These are phyloP conservation scores for Porphyrellus cyaneotinctus DNA, from an alignment of 768 basidiomycete genomes.

Conservation along the genomic window DNA sequence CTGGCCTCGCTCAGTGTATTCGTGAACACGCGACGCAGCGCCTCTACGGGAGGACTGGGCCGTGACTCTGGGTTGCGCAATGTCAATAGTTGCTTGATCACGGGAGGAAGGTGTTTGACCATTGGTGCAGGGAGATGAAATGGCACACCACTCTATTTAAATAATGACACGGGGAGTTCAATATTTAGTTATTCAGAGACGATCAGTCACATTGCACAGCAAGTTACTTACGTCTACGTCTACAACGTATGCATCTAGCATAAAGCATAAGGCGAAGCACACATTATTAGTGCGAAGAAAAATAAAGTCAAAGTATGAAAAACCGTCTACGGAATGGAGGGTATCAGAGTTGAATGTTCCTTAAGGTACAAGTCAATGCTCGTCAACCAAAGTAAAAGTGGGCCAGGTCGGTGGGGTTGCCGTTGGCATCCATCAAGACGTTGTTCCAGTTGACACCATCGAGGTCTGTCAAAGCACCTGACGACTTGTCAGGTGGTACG, in stretches of 20 bases:
- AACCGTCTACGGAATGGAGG: constrained; percentile 13
- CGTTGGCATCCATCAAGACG: constrained; percentile 36
- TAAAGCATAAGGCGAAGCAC: constrained; percentile 9
- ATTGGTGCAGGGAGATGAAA: constrained; percentile 14
- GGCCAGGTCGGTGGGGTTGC: constrained; percentile 51
- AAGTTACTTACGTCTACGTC: constrained; percentile 17
- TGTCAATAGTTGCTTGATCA: constrained; percentile 69
- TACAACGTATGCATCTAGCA: constrained; percentile 21
- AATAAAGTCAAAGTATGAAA: neutral
- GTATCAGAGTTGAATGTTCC: constrained; percentile 17
- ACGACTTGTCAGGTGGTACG: constrained; percentile 6
- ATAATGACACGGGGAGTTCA: too few relatives aligned
- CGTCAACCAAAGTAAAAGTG: constrained; percentile 30
- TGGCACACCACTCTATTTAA: neutral
- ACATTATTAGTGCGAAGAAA: constrained; percentile 1
- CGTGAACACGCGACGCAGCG: constrained; percentile 52
- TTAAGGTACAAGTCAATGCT: neutral
- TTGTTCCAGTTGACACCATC: constrained; percentile 51
- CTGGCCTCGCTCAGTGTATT: constrained; percentile 65
- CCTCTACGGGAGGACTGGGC: constrained; percentile 51
- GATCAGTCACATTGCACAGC: constrained; percentile 23
- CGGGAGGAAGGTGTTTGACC: constrained; percentile 52
- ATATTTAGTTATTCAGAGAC: too few relatives aligned
- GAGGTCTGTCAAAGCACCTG: constrained; percentile 44
- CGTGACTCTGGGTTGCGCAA: constrained; percentile 60